These are phyloP conservation scores for Backusella liffmaniae DNA, from an alignment of 192 early-diverging fungal species.

Conservation along the genomic window DNA sequence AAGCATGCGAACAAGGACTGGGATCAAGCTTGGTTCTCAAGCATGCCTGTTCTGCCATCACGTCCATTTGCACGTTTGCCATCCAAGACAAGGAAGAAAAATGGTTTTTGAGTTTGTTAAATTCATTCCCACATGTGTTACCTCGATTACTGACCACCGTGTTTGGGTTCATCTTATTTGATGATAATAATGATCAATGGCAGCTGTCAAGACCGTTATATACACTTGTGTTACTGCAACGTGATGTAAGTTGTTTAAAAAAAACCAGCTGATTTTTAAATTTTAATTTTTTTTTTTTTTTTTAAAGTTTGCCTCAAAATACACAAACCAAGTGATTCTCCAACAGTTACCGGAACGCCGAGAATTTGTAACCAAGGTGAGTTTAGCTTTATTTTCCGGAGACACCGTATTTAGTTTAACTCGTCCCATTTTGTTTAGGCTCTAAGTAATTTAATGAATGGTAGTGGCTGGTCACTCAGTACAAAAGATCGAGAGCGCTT, in stretches of 20 bases:
- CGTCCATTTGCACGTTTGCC: constrained; percentile 68
- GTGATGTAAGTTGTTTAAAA: constrained; percentile 42
- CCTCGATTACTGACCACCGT: constrained; percentile 61
- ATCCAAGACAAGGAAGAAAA: constrained; percentile 38
- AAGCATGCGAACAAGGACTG: constrained; percentile 68
- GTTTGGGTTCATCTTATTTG: constrained; percentile 77
- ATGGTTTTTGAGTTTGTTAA: constrained; percentile 50
- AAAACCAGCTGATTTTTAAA: neutral
- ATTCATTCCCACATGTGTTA: constrained; percentile 59
- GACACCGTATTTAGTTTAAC: neutral
- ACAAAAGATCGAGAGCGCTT: constrained; percentile 63
- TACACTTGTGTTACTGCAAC: constrained; percentile 72
- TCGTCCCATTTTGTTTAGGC: constrained; percentile 35
- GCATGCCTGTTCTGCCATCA: constrained; percentile 66
- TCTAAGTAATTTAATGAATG: constrained; percentile 58
- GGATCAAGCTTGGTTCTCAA: constrained; percentile 54
- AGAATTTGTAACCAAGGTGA: constrained; percentile 42
- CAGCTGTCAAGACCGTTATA: constrained; percentile 78
- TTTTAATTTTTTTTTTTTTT: neutral
- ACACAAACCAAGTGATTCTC: constrained; percentile 53
- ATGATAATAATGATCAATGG: constrained; percentile 83
- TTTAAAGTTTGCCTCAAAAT: constrained; percentile 51
- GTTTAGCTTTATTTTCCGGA: neutral
- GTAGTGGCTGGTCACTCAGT: constrained; percentile 49
- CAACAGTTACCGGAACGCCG: constrained; percentile 49